Evolutionary conservation across 345 rosid species (phyloP).

Genomic region (Eucalyptus polybractea): DNA sequence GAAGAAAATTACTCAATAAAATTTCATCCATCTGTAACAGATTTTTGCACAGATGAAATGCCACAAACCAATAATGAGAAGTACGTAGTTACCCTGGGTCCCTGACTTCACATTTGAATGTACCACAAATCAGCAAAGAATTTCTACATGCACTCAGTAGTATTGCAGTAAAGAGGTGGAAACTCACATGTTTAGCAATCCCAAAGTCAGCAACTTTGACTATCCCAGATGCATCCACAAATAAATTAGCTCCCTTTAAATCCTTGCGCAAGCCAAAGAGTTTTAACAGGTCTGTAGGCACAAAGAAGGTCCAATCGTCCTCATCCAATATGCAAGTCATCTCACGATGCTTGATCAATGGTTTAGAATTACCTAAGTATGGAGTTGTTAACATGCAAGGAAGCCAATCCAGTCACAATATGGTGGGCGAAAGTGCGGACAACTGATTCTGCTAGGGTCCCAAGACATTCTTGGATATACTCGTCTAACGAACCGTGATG

Average conservation of each 20-base stretch:
- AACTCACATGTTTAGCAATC: slow-evolving; percentile 88
- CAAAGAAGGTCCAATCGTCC: background rate
- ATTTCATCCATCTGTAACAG: background rate
- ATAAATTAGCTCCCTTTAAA: slow-evolving; percentile 87
- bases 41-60: background rate
- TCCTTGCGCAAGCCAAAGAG: slow-evolving; percentile 21
- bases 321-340: too few species aligned
- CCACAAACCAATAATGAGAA: background rate
- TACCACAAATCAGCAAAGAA: background rate
- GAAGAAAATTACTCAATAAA: background rate
- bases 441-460: too few species aligned
- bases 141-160: background rate
- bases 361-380: too few species aligned
- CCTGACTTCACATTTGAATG: background rate
- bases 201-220: slow-evolving; percentile 87
- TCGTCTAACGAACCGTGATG: too few species aligned
- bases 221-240: slow-evolving; percentile 78
- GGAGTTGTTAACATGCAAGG: too few species aligned
- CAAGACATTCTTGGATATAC: too few species aligned
- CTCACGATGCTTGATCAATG: too few species aligned
- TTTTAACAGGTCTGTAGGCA: background rate
- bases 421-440: too few species aligned
- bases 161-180: background rate
- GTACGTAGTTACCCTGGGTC: background rate
- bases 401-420: too few species aligned